Base-by-base conservation (phyloP, 352 stramenopile genomes). In the Phytophthora crassamura region DNA sequence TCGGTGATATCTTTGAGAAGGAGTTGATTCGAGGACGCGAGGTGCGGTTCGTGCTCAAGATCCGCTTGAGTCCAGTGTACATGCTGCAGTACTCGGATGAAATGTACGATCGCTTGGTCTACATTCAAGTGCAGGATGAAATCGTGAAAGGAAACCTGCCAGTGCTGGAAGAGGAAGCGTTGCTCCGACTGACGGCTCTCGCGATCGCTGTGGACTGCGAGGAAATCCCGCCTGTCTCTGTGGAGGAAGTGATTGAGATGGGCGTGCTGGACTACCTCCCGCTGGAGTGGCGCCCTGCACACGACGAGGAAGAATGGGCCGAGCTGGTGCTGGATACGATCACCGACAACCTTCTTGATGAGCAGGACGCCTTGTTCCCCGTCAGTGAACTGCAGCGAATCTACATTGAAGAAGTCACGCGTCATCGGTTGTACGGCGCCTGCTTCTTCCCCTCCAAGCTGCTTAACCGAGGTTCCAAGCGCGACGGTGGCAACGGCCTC, bases 11-110 rank as follows among this genome's bases (percentile, higher is more conserved):
- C 7, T 96, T 98, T 42, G 93, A 98, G 53, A 90, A 89, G 50
- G 89, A 97, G 52, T 58, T 96, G 39, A 89, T 96, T 42, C 89
- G 95, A 63, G 86, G 89, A 25, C 80, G 89, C 11, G 82, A 95
- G n/a, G 88, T 98, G 36, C 90, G 76, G 9, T 98, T 98, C 56
- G 89, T 98, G 62, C 77, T 97, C 32, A 98, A 98, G 73, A 96
- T 98, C 51, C 93, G 95, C 11, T 74, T 98, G 16, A 84, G 82
- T 35, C 85, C 84, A 22, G 74, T 89, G 35, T 92, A 93, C 56
- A 86, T 87, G 48, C 62, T 93, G 42, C 85, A 95, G 56, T 91
- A 95, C 62, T 78, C 83, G 35, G 88, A 96, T 52, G 86, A 90
- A 55, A 86, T 95, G 73, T 94, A 89, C 65, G 78, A 93, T 35